phyloP scores from a whole-genome alignment of 345 rosid species.

The Dipteronia dyeriana region DNA sequence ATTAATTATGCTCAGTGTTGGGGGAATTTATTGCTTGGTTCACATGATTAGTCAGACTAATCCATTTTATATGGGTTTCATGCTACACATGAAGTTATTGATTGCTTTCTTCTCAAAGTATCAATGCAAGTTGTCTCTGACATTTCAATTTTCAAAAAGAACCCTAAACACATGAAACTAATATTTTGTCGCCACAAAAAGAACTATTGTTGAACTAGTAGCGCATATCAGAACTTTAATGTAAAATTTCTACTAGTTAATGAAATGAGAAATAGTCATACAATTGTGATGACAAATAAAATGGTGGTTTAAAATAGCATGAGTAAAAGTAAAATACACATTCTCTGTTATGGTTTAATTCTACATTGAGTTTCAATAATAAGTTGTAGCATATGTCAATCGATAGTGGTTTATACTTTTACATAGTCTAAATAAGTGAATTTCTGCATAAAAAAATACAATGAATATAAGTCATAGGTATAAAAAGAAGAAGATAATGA shows the following conservation, averaged over 20 bases:
- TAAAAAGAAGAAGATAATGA: neutral
- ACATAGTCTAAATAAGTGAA: no score
- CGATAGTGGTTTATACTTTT: neutral
- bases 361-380: neutral
- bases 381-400: neutral
- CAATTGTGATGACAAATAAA: neutral
- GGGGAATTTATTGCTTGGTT: neutral
- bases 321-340: neutral
- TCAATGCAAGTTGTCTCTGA: no score
- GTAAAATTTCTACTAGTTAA: neutral
- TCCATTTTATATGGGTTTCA: neutral
- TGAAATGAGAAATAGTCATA: neutral
- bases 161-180: neutral
- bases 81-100: neutral
- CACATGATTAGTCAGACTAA: neutral
- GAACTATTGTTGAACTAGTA: neutral
- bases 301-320: neutral
- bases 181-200: slow-evolving; percentile 1
- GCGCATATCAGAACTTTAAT: neutral
- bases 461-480: slow-evolving; percentile 6
- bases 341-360: neutral
- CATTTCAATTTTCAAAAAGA: no score
- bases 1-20: neutral
- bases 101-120: neutral
- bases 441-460: slow-evolving; percentile 1